Percentiles rank a stretch among this genome's conserved stretches.
phyloP scores from a whole-genome alignment of 495 filamentous ascomycete genomes.

The Clohesyomyces aquaticus region DNA sequence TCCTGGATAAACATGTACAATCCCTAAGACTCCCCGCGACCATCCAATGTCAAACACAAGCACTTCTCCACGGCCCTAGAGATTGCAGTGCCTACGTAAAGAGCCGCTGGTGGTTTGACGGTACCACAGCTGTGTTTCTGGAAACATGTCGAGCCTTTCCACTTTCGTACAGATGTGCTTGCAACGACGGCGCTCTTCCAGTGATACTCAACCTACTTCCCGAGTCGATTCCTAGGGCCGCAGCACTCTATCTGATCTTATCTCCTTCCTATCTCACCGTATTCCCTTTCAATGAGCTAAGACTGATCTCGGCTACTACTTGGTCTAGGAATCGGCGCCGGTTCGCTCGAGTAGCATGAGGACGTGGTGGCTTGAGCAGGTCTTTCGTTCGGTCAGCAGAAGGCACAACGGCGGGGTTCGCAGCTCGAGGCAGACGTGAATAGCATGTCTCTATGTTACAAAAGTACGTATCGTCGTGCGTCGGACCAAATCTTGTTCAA shows the following conservation, averaged over 20 bases:
- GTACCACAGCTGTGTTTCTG: too few relatives aligned
- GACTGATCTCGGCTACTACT: constrained; percentile 11
- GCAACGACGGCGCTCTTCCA: too few relatives aligned
- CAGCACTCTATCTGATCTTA: background rate
- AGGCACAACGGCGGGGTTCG: constrained; percentile 2
- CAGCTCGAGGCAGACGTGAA: constrained; percentile 1
- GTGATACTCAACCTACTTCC: too few relatives aligned
- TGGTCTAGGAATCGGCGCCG: constrained; percentile 12
- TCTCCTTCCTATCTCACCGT: constrained; percentile 9
- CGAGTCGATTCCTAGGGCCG: constrained; percentile 9
- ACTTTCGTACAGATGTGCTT: too few relatives aligned
- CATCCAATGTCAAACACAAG: too few relatives aligned
- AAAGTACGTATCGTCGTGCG: constrained; percentile 6
- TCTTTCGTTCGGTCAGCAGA: constrained; percentile 11
- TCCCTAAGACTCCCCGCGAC: too few relatives aligned
- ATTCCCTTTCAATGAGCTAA: constrained; percentile 9
- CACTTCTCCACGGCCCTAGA: too few relatives aligned
- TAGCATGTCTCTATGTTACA: constrained; percentile 9
- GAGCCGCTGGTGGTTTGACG: too few relatives aligned
- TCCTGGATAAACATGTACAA: too few relatives aligned
- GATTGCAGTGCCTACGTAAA: too few relatives aligned
- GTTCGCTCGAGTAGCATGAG: constrained; percentile 4
- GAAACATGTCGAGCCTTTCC: too few relatives aligned
- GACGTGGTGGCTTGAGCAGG: constrained; percentile 7
- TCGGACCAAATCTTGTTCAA: constrained; percentile 3